Base-by-base conservation (phyloP, 495 filamentous ascomycete genomes). In the Pyrenula massariospora region DNA sequence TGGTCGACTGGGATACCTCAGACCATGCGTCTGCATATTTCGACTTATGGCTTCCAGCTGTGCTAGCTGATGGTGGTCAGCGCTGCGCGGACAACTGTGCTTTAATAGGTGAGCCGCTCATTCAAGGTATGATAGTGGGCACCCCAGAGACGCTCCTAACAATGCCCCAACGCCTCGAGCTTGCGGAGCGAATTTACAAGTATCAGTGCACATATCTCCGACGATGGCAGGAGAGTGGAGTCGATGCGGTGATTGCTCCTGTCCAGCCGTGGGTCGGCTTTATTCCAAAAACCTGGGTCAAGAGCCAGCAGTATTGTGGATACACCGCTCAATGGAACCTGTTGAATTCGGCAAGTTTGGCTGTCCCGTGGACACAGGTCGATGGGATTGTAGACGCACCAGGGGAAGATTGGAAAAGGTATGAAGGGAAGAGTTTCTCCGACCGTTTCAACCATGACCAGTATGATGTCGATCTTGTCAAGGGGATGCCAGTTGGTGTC, bases 281-380 rank as follows among this genome's bases (percentile, higher is more conserved):
- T 71, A 56, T 72, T 62, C 67, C 77, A 2, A 67, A 68, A 61
- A 68, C 67, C 0, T 73, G 70, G 72, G 67, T 82, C 8, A 72
- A 77, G 21, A 81, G 76, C 3, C 69, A 69, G 10, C 75, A 74
- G 20, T 86, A 82, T 60, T 80, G 83, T 69, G 75, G 76, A 0
- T 88, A 87, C 57, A 86, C 83, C 0, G 67, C 70, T 15, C 76
- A 86, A 58, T 89, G 82, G 82, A 88, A 89, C 60, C 57, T 87
- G 15, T 63, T 88, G 0, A 79, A 86, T 54, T 88, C 86, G 65
- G 84, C 82, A 0, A 76, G 72, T 19, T 55, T 82, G 12, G 69
- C 81, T 0, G 75, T 84, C 54, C 83, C 82, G 0, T 69, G 75
- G 3, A 71, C 70, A 0, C 71, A 66, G 23, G 79, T 74, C 1